Conservation (phyloP, 1,284 basidiomycete genomes). For the Cryptococcus sp. region DNA sequence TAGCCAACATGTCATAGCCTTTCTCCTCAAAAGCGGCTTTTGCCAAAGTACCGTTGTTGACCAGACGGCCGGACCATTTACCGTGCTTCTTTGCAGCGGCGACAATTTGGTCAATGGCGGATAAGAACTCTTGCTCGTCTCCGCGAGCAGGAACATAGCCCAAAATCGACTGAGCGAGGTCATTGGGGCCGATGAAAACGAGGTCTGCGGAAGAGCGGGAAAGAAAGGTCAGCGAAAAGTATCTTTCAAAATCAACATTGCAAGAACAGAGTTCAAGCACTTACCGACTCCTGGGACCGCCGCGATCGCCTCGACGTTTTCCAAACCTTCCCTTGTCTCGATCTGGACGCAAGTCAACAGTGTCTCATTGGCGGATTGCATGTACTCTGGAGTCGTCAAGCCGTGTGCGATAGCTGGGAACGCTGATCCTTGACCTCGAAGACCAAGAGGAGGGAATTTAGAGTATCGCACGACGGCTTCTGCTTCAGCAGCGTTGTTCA, state of each 20-base stretch:
- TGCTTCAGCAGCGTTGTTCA: conserved; percentile 40
- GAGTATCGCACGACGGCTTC: conserved; percentile 28
- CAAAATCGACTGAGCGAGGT: conserved; percentile 40
- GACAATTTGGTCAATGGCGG: conserved; percentile 35
- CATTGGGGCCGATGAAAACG: conserved; percentile 46
- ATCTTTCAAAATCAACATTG: background rate
- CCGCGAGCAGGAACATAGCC: conserved; percentile 38
- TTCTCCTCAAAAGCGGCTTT: conserved; percentile 14
- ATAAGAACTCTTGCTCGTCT: conserved; percentile 35
- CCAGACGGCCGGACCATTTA: conserved; percentile 35
- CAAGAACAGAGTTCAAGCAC: conserved; percentile 2
- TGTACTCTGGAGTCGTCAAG: conserved; percentile 37
- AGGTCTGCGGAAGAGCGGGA: conserved; percentile 24
- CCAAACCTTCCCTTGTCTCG: conserved; percentile 34
- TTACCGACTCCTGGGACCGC: conserved; percentile 39
- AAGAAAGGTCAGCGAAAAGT: background rate
- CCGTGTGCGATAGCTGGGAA: conserved; percentile 37
- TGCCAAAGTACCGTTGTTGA: conserved; percentile 29
- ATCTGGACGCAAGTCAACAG: conserved; percentile 40
- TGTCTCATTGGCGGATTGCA: conserved; percentile 34
- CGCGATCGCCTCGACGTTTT: conserved; percentile 41
- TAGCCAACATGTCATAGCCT: conserved; percentile 11
- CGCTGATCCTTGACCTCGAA: conserved; percentile 42
- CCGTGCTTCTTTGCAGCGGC: conserved; percentile 31
- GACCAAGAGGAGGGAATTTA: conserved; percentile 41